Evolutionary conservation across 1,284 basidiomycete genomes (phyloP).

Genomic region (Hemileia vastatrix): DNA sequence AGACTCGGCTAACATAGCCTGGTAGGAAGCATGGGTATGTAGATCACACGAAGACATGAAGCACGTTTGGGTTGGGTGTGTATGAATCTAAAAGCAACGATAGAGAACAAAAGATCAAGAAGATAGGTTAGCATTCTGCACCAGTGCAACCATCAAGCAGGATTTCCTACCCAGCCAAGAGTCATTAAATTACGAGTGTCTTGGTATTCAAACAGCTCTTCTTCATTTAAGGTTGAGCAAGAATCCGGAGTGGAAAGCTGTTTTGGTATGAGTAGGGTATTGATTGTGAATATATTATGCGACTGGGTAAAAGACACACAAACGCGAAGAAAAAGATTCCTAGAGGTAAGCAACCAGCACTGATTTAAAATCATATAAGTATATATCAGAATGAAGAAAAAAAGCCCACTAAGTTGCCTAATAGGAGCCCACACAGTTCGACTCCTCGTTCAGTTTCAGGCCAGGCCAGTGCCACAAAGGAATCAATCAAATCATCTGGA

Average conservation of each 20-base stretch:
- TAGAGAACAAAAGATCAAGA: neutral
- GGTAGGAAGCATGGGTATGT: conserved; percentile 77
- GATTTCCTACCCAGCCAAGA: conserved; percentile 64
- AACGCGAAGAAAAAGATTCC: neutral
- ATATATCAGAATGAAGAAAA: neutral
- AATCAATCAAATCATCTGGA: conserved; percentile 52
- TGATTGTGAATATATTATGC: conserved; percentile 52
- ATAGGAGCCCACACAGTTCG: conserved; percentile 59
- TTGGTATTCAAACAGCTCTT: conserved; percentile 70
- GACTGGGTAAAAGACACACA: conserved; percentile 6
- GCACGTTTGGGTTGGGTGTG: conserved; percentile 78
- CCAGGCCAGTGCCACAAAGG: conserved; percentile 61
- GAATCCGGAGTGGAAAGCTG: conserved; percentile 75
- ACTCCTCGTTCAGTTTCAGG: conserved; percentile 55
- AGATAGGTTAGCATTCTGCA: neutral
- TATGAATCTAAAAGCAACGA: conserved; percentile 61
- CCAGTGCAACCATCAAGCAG: neutral
- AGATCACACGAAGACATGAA: conserved; percentile 71
- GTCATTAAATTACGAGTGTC: conserved; percentile 66
- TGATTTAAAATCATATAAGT: neutral
- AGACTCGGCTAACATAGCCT: conserved; percentile 74
- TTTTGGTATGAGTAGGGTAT: conserved; percentile 66
- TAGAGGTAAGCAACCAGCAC: neutral
- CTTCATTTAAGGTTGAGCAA: conserved; percentile 78
- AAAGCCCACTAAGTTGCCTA: conserved; percentile 47